These are phyloP conservation scores for Pichia inconspicua DNA, from an alignment of 1,139 yeast species.

Conservation along the genomic window DNA sequence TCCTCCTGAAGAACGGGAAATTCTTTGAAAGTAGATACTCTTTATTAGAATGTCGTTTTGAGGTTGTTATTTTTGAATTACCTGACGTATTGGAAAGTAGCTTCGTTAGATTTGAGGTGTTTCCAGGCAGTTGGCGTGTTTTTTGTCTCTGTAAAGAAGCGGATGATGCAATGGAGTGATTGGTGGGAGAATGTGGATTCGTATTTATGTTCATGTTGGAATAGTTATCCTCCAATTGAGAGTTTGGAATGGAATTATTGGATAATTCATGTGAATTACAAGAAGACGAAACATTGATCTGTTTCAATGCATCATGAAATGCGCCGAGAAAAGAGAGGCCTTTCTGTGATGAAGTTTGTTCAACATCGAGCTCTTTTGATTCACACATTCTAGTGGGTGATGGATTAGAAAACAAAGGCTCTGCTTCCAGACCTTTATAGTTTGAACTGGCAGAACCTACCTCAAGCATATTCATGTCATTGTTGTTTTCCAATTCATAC, in stretches of 20 bases:
- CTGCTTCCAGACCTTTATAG: conserved; percentile 2
- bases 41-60: conserved; percentile 32
- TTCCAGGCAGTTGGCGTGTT: conserved; percentile 12
- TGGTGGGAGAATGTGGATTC: conserved; percentile 15
- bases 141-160: conserved; percentile 17
- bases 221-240: neutral
- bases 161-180: conserved; percentile 17
- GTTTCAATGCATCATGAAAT: conserved; percentile 27
- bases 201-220: neutral
- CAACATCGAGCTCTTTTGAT: neutral
- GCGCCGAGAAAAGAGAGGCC: conserved; percentile 24
- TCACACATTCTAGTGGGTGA: neutral
- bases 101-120: conserved; percentile 20
- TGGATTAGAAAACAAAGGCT: neutral
- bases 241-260: neutral
- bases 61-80: conserved; percentile 12
- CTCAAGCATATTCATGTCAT: neutral
- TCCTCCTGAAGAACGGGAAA: conserved; percentile 73
- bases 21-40: conserved; percentile 69
- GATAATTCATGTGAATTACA: conserved; percentile 5
- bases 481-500: conserved; percentile 12
- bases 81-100: conserved; percentile 10
- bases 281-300: conserved; percentile 16
- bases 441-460: neutral
- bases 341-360: conserved; percentile 1